Base-by-base conservation (phyloP, 768 basidiomycete species). In the Agaricus blazei region DNA sequence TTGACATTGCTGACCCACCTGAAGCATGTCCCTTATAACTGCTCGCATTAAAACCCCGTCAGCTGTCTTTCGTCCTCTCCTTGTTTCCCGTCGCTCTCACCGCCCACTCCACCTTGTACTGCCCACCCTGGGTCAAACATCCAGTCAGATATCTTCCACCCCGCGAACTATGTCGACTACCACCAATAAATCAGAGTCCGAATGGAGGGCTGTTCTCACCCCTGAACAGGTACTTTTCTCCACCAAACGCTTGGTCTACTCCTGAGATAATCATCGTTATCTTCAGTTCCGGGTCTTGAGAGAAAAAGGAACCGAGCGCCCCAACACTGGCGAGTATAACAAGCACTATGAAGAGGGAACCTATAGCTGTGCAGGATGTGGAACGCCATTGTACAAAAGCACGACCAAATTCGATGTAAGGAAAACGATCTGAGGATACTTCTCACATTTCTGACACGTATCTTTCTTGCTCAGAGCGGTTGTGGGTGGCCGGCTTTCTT, bases 401-500 rank as follows among this genome's bases (percentile, higher is more conserved):
- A 76, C 75, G 27, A 93, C 92, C 60, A 97, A 97, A 72, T 97
- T 96, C 71, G 79, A 88, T 62, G 79, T 80, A 40, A 15, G 6
- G 28, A 26, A 5, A 27, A 24, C 23, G 23, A 46, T 7, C 7
- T 48, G 19, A 19, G 2, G 9, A 28, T 12, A 48, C 26, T 28
- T n/a, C 11, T 5, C 15, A 28, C 9, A 19, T 19, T 19, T 19
- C 19, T 19, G 19, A 19, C 19, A 19, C 19, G 19, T 19, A 4
- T 24, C 14, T 36, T 37, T 15, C 15, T 7, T 27, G 41, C 36
- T 15, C 51, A 79, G 79, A 93, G 90, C 56, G 92, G 93, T 7
- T 96, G 92, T 64, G 94, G 94, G 24, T 98, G 94, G 94, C 94
- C 95, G n/a, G 92, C 94, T 1, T 98, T 97, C 79, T 98, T 88